phyloP scores from a whole-genome alignment of 2,329 filamentous ascomycete genomes.

The Cladophialophora chaetospira region DNA sequence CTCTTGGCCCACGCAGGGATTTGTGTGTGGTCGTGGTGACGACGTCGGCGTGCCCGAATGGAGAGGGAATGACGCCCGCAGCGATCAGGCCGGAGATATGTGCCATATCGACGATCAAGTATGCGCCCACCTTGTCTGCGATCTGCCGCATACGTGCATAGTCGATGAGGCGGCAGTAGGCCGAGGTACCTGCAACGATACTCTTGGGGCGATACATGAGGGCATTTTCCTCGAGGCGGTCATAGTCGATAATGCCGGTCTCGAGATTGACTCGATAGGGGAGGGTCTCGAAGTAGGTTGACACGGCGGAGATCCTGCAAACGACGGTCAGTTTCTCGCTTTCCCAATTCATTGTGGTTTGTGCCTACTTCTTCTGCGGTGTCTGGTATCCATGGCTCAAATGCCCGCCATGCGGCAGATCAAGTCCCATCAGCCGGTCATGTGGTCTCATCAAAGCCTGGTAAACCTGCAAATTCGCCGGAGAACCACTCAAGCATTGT shows the following conservation, averaged over 20 bases:
- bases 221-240: conserved; percentile 85
- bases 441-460: conserved; percentile 94
- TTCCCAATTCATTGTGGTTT: not conserved
- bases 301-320: conserved; percentile 79
- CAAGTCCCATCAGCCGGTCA: conserved; percentile 94
- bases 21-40: conserved; percentile 99
- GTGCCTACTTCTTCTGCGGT: conserved; percentile 72
- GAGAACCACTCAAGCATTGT: conserved; percentile 78
- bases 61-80: conserved; percentile 87
- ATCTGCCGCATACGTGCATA: conserved; percentile 96
- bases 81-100: conserved; percentile 97
- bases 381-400: conserved; percentile 98
- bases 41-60: conserved; percentile 89
- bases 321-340: not conserved
- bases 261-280: conserved; percentile 77
- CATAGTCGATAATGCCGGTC: conserved; percentile 97
- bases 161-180: conserved; percentile 97
- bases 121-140: conserved; percentile 88
- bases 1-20: conserved; percentile 93
- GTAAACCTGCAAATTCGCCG: conserved; percentile 80
- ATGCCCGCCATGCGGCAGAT: conserved; percentile 92
- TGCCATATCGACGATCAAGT: conserved; percentile 96
- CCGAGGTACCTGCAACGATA: conserved; percentile 92
- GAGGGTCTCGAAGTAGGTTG: conserved; percentile 98
- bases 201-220: conserved; percentile 93